Conservation (phyloP, 768 basidiomycete species). For the Coprinopsis sp. region DNA sequence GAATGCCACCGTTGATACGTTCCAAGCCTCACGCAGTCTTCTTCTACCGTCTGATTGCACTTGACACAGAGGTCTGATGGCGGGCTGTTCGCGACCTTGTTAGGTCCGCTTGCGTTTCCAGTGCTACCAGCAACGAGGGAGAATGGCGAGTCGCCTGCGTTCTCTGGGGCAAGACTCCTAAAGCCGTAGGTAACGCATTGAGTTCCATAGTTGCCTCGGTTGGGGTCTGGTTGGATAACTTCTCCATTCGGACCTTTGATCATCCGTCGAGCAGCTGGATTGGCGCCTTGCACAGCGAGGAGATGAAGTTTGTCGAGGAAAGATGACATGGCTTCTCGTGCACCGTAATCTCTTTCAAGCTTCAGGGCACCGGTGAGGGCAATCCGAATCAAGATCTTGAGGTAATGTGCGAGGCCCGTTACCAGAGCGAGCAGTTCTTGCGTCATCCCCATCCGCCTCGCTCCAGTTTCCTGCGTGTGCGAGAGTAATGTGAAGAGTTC, state of each 20-base stretch:
- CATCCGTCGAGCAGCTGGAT: conserved; percentile 70
- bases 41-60: conserved; percentile 89
- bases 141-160: conserved; percentile 86
- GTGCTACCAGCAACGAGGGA: conserved; percentile 25
- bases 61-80: conserved; percentile 89
- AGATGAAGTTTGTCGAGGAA: conserved; percentile 93
- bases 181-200: conserved; percentile 90
- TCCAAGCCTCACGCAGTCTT: conserved; percentile 92
- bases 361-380: conserved; percentile 94
- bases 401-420: conserved; percentile 97
- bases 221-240: conserved; percentile 32
- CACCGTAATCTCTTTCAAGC: conserved; percentile 85
- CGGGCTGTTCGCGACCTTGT: conserved; percentile 58
- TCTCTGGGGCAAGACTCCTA: conserved; percentile 85
- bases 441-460: conserved; percentile 91
- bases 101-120: conserved; percentile 29
- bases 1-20: conserved; percentile 99
- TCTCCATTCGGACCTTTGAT: conserved; percentile 75
- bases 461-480: conserved; percentile 89
- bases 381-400: conserved; percentile 98
- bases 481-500: conserved; percentile 96
- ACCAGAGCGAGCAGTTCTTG: conserved; percentile 95
- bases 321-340: conserved; percentile 76
- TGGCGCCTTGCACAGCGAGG: conserved; percentile 81
- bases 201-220: conserved; percentile 63